phyloP scores from a whole-genome alignment of 169 alveolate species.

The Babesia bigemina region DNA sequence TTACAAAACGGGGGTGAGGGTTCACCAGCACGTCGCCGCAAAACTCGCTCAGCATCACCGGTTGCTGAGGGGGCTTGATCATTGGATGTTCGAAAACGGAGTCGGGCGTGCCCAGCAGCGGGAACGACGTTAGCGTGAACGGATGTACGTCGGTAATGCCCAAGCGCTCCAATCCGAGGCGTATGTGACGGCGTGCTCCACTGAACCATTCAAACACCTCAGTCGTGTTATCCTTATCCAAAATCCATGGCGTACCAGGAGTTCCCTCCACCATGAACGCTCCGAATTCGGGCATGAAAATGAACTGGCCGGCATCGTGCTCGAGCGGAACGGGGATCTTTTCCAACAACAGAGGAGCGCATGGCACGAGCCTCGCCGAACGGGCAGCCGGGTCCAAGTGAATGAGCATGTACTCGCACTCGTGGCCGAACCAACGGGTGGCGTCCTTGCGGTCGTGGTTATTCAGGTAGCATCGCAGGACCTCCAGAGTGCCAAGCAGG shows the following conservation, averaged over 20 bases:
- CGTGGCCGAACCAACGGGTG: conserved; percentile 72
- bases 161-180: conserved; percentile 30
- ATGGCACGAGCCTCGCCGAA: conserved; percentile 53
- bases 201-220: conserved; percentile 50
- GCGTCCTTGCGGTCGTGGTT: conserved; percentile 67
- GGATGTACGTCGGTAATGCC: conserved; percentile 56
- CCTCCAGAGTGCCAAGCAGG: conserved; percentile 66
- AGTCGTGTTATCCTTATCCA: conserved; percentile 56
- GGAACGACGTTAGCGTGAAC: conserved; percentile 58
- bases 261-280: conserved; percentile 76
- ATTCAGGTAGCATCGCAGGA: conserved; percentile 58
- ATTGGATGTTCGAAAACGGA: conserved; percentile 43
- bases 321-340: conserved; percentile 42
- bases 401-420: conserved; percentile 69
- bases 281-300: conserved; percentile 76
- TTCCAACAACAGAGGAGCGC: conserved; percentile 36
- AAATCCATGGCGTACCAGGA: conserved; percentile 71
- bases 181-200: conserved; percentile 53
- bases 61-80: conserved; percentile 26
- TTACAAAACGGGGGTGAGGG: conserved; percentile 90
- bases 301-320: conserved; percentile 3
- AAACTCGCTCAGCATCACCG: conserved; percentile 50
- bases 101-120: conserved; percentile 53
- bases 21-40: conserved; percentile 82
- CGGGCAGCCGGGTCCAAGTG: conserved; percentile 59